These are phyloP conservation scores for Carex parvula DNA, from an alignment of 176 grass and related monocot genomes.

Conservation along the genomic window DNA sequence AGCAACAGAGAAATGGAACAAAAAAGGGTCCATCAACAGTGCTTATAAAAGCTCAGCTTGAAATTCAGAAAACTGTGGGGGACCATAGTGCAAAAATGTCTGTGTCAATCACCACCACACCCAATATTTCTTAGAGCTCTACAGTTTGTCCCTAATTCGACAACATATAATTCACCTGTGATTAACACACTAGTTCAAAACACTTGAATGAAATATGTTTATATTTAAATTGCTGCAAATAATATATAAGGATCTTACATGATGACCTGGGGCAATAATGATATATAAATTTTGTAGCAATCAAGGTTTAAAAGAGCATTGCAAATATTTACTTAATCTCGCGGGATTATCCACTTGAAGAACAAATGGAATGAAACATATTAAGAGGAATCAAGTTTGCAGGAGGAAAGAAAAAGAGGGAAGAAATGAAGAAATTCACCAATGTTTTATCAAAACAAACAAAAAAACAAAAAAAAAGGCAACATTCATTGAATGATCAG, in stretches of 20 bases:
- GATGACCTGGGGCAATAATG: not conserved
- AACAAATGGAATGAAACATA: too few species aligned
- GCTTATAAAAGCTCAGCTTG: not conserved
- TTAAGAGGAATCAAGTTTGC: too few species aligned
- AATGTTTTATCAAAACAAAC: not conserved
- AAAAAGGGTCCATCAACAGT: conserved; percentile 15
- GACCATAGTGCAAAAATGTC: conserved; percentile 9
- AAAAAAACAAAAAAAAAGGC: not conserved
- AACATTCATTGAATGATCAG: not conserved
- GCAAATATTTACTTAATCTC: not conserved
- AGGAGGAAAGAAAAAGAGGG: too few species aligned
- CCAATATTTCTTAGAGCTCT: conserved; percentile 8
- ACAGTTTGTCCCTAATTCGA: not conserved
- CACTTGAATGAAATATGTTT: not conserved
- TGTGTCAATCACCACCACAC: not conserved
- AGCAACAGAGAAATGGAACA: conserved; percentile 25
- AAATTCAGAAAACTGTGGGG: conserved; percentile 12
- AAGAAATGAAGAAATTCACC: not conserved
- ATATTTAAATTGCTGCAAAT: not conserved
- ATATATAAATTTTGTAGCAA: not conserved
- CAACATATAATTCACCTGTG: not conserved
- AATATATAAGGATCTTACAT: not conserved
- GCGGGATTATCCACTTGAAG: too few species aligned
- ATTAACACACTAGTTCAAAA: not conserved
- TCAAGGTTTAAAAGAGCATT: not conserved